Percentiles rank a stretch among this genome's conserved stretches.
Conservation (phyloP, 805 yeast genomes). For the Candida sakaeoensis region DNA sequence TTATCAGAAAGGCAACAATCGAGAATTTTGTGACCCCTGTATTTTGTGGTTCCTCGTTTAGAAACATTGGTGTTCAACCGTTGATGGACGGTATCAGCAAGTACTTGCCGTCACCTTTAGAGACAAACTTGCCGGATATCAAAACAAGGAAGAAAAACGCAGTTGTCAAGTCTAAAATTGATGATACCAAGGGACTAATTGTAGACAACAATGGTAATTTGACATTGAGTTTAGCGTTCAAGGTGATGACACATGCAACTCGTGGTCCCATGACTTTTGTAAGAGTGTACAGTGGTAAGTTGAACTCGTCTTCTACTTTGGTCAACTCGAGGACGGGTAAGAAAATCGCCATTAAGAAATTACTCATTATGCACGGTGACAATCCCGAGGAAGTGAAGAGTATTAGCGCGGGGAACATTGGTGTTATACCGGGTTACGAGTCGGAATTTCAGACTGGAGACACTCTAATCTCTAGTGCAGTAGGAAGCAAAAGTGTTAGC, state of each 20-base stretch:
- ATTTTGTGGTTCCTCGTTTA: conserved; percentile 88
- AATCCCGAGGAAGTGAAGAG: conserved; percentile 65
- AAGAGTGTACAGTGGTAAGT: conserved; percentile 80
- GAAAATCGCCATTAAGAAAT: conserved; percentile 60
- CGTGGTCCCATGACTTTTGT: conserved; percentile 82
- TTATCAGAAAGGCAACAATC: conserved; percentile 65
- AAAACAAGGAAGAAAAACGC: conserved; percentile 15
- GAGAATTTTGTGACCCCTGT: conserved; percentile 65
- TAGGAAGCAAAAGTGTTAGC: conserved; percentile 45
- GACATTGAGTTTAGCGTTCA: conserved; percentile 82
- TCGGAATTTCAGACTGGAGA: conserved; percentile 85
- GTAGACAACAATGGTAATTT: conserved; percentile 56
- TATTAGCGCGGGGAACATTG: conserved; percentile 79
- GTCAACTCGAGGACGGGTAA: conserved; percentile 68
- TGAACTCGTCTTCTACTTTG: conserved; percentile 59
- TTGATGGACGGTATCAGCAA: conserved; percentile 76
- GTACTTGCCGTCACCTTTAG: conserved; percentile 80
- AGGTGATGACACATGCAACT: conserved; percentile 80
- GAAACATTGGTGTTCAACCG: conserved; percentile 93
- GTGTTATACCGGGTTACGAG: conserved; percentile 73
- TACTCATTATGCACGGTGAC: conserved; percentile 86
- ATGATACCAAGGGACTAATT: conserved; percentile 44
- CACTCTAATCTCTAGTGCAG: conserved; percentile 65
- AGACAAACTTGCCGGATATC: conserved; percentile 56
- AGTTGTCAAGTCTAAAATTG: conserved; percentile 19